These are phyloP conservation scores for Solanum chmielewskii DNA, from an alignment of 257 asterid genomes.

Conservation along the genomic window DNA sequence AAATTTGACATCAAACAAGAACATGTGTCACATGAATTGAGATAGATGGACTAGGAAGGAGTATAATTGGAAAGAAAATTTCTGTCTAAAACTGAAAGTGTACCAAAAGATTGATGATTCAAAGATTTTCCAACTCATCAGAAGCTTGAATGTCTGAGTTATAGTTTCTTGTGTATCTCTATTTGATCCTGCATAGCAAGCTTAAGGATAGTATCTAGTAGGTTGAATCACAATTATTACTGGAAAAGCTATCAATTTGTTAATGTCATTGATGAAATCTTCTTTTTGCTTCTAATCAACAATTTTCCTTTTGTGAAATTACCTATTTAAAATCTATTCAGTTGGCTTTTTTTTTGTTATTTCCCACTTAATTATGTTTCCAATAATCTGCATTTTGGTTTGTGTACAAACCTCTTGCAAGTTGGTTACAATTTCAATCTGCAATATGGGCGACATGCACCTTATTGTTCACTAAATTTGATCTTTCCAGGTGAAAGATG, in stretches of 20 bases:
- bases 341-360: not conserved
- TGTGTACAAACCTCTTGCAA: not conserved
- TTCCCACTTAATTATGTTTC: not conserved
- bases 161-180: not conserved
- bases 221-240: not conserved
- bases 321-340: not conserved
- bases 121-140: not conserved
- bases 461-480: not conserved
- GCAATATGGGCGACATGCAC: not conserved
- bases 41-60: not conserved
- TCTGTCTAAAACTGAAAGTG: not conserved
- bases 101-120: not conserved
- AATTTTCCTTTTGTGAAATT: not conserved
- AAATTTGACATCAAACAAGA: not conserved
- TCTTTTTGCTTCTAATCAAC: not conserved
- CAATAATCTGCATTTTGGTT: not conserved
- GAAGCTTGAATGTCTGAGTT: not conserved
- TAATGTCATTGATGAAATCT: not conserved
- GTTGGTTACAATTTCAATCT: not conserved
- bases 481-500: conserved; percentile 77
- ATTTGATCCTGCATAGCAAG: not conserved
- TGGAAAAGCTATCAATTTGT: not conserved
- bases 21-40: not conserved
- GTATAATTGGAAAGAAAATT: not conserved
- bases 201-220: not conserved